A percentile compares a stretch with the other conserved stretches of the same genome.
Evolutionary conservation across 345 rosid genomes (phyloP).

Genomic region (Eutrema heterophyllum): DNA sequence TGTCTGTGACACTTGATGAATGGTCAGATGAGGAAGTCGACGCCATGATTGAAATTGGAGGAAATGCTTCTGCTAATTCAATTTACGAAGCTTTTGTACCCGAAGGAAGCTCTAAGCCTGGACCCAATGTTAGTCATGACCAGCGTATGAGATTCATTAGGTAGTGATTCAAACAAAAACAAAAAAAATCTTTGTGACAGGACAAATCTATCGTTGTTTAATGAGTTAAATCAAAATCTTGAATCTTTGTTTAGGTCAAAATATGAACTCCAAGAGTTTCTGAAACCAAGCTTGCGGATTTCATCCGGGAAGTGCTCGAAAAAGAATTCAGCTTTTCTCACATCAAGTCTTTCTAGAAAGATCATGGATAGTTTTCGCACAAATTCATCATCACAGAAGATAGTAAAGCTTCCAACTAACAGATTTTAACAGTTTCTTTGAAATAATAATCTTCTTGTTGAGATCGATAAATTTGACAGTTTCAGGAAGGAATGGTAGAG

Average conservation of each 20-base stretch:
- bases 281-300: constrained; percentile 87
- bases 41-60: constrained; percentile 57
- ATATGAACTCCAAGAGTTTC: constrained; percentile 90
- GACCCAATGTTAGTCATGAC: constrained; percentile 63
- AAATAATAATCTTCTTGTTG: neutral
- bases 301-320: constrained; percentile 37
- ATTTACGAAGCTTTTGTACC: constrained; percentile 79
- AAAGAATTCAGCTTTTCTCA: constrained; percentile 40
- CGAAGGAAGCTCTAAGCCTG: constrained; percentile 52
- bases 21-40: constrained; percentile 92
- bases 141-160: constrained; percentile 71
- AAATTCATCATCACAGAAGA: constrained; percentile 44
- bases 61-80: constrained; percentile 60
- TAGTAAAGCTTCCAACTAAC: constrained; percentile 23
- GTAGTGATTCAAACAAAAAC: constrained; percentile 27
- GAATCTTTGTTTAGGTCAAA: constrained; percentile 58
- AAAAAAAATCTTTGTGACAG: neutral
- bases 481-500: constrained; percentile 40
- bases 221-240: neutral
- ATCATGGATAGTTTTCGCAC: constrained; percentile 62
- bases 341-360: constrained; percentile 60
- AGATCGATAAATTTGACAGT: neutral
- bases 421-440: neutral
- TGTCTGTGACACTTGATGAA: constrained; percentile 85
- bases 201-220: neutral